Evolutionary conservation across 139 green algal genomes (phyloP).

Genomic region (Nannochloris sp.): DNA sequence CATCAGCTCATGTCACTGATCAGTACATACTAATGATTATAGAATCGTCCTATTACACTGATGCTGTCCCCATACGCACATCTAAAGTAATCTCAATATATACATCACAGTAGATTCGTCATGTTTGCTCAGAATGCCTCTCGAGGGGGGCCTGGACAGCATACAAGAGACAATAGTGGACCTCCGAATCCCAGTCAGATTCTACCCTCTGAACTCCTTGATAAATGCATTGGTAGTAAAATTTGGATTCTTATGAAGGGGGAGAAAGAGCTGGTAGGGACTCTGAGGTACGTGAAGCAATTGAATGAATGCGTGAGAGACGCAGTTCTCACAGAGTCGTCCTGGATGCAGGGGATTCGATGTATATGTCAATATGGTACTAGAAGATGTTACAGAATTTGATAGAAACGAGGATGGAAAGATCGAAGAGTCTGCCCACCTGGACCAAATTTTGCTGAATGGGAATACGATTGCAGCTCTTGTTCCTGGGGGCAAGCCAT

Average conservation of each 20-base stretch:
- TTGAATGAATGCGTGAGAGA: not conserved
- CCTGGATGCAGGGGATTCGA: slow-evolving; percentile 74
- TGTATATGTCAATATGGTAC: slow-evolving; percentile 99
- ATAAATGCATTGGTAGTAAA: slow-evolving; percentile 84
- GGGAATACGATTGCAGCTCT: slow-evolving; percentile 96
- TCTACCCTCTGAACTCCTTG: slow-evolving; percentile 88
- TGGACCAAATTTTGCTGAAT: slow-evolving; percentile 97
- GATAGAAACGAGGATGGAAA: slow-evolving; percentile 76
- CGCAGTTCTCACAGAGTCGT: not conserved
- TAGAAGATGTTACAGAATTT: slow-evolving; percentile 95
- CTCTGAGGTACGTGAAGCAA: slow-evolving; percentile 14
- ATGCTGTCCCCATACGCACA: too few relatives aligned
- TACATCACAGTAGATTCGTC: too few relatives aligned
- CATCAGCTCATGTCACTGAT: too few relatives aligned
- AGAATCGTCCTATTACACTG: too few relatives aligned
- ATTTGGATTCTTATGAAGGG: slow-evolving; percentile 95
- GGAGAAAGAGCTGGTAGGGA: slow-evolving; percentile 82
- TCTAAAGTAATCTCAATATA: too few relatives aligned
- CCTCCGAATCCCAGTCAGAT: slow-evolving; percentile 65
- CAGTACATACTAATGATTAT: too few relatives aligned
- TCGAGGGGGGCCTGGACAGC: too few relatives aligned
- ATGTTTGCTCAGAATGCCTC: too few relatives aligned
- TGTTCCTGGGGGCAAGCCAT: slow-evolving; percentile 76
- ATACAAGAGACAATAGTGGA: too few relatives aligned
- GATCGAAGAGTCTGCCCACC: slow-evolving; percentile 43